phyloP scores from a whole-genome alignment of 345 rosid genomes.

The Fremontodendron californicum region DNA sequence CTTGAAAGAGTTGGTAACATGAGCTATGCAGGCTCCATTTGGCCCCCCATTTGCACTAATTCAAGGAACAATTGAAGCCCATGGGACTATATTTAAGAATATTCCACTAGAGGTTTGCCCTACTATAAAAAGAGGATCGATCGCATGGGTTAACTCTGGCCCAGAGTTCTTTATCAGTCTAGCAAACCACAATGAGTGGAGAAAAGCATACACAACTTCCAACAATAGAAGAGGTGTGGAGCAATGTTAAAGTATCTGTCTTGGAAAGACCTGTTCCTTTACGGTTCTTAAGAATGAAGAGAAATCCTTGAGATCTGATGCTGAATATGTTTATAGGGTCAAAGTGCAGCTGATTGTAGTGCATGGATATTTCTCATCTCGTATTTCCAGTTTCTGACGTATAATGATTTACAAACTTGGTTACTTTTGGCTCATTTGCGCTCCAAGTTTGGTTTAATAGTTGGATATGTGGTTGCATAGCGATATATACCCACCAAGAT shows the following conservation, averaged over 20 bases:
- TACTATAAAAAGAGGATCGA: conserved; percentile 66
- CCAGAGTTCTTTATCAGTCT: conserved; percentile 93
- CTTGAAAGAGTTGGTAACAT: neutral
- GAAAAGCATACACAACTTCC: conserved; percentile 68
- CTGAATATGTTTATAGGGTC: neutral
- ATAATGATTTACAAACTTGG: neutral
- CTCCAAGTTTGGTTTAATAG: neutral
- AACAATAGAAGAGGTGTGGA: conserved; percentile 73
- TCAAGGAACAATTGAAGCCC: conserved; percentile 83
- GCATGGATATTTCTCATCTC: neutral
- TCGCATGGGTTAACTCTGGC: conserved; percentile 88
- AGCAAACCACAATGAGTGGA: conserved; percentile 85
- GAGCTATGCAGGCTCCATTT: conserved; percentile 51
- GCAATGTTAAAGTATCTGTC: conserved; percentile 61
- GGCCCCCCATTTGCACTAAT: conserved; percentile 90
- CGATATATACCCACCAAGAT: no score
- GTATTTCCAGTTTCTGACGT: neutral
- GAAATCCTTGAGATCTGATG: conserved; percentile 21
- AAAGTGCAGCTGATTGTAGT: neutral
- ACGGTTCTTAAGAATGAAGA: conserved; percentile 48
- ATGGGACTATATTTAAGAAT: conserved; percentile 51
- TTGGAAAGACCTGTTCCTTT: conserved; percentile 66
- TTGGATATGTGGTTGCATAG: neutral
- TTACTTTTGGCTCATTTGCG: neutral
- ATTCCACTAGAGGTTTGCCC: conserved; percentile 74